Evolutionary conservation across 2,329 filamentous ascomycete species (phyloP), one percentile per base, ranked within the genome.

Genomic region (Dendrostoma leiphaemia): DNA sequence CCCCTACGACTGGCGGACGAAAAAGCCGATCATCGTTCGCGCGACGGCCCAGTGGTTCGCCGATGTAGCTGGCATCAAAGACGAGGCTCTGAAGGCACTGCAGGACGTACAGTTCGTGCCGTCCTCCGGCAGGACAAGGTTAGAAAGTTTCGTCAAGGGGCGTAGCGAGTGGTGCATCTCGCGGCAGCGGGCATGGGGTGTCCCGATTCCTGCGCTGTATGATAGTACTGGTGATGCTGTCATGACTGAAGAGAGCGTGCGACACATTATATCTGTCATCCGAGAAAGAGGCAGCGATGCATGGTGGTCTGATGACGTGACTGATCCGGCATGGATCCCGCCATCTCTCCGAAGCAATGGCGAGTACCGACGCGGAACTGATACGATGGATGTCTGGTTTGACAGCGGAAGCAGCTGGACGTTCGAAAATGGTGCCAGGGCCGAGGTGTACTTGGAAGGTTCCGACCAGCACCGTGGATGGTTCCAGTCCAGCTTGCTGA

Each of bases 351-450:
- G 74, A 40, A 68, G 69, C 29, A 73, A 78, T 13, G 76, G 76
- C 8, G 66, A 73, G 5, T 94, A 88, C 66, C 77, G 81, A 45
- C 87, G 94, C 59, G 93, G 93, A 13, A 89, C 79, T 40, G 94
- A 99, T 65, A 99, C 94, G 0, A 99, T 99, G 94, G 94, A 99
- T 69, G 94, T 99, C 9, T 99, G 94, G 94, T 99, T 99, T 63
- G 94, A 99, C 69, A 97, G 94, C 61, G 94, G 94, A 6, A 96
- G 89, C 47, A 96, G 91, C 65, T 99, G 94, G 94, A 88, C 78
- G 4, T 78, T 83, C 65, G 76, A 74, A 26, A 62, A 69, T 8
- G 65, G 68, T 26, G 67, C 51, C 60, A 85, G 68, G 23, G 91
- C 91, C 0, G 91, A 99, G 67, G 81, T 97, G 23, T 97, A 96